phyloP scores from a whole-genome alignment of 495 filamentous ascomycete species.

The Trichoderma asperelloides region DNA sequence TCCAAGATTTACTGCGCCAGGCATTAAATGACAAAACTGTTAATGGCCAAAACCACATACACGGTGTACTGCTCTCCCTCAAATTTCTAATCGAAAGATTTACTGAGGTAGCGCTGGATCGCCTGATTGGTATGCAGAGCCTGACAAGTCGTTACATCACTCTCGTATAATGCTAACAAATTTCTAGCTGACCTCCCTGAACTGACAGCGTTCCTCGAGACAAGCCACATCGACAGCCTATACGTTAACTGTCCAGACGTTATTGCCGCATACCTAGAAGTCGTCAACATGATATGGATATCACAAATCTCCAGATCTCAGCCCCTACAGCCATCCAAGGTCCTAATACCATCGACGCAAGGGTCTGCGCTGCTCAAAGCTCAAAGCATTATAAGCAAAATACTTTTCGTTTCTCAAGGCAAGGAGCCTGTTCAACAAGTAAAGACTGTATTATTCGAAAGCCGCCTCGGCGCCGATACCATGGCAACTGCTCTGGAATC shows the following conservation, averaged over 20 bases:
- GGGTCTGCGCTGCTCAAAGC: neutral
- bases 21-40: slow-evolving; percentile 13
- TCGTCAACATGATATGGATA: slow-evolving; percentile 26
- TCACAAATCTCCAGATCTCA: slow-evolving; percentile 8
- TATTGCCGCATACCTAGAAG: slow-evolving; percentile 32
- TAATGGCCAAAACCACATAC: slow-evolving; percentile 42
- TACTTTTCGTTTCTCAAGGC: neutral
- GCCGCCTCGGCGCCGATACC: neutral
- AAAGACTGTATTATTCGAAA: neutral
- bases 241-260: slow-evolving; percentile 23
- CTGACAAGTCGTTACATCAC: neutral
- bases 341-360: neutral
- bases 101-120: slow-evolving; percentile 25
- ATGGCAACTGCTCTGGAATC: slow-evolving; percentile 12
- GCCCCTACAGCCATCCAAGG: slow-evolving; percentile 6
- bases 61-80: slow-evolving; percentile 55
- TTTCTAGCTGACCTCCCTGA: neutral
- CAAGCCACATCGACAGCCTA: neutral
- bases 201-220: neutral
- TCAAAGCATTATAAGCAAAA: neutral
- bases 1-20: slow-evolving; percentile 38
- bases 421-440: neutral
- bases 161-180: neutral
- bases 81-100: slow-evolving; percentile 45
- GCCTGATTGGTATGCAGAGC: slow-evolving; percentile 21